Conservation (phyloP, 2,329 filamentous ascomycete genomes). For the Incumbomyces lentus region DNA sequence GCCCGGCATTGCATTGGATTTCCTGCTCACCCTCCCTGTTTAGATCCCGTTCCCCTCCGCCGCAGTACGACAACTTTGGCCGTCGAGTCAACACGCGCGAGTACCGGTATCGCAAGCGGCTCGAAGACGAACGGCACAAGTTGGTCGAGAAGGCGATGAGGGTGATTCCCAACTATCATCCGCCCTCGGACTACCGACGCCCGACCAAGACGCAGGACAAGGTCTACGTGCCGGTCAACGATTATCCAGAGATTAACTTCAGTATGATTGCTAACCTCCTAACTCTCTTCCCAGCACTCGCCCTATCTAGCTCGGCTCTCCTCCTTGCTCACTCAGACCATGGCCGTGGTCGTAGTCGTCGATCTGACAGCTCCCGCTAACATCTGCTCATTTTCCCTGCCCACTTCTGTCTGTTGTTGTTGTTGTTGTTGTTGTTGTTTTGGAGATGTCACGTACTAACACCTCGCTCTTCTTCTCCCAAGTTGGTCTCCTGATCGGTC, state of each 20-base stretch:
- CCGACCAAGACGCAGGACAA: conserved; percentile 99
- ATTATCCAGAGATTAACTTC: conserved; percentile 99
- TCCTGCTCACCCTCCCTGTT: conserved; percentile 10
- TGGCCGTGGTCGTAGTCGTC: conserved; percentile 7
- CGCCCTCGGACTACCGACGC: conserved; percentile 93
- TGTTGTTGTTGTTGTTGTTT: conserved; percentile 22
- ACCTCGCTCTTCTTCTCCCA: conserved; percentile 73
- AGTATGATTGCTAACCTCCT: conserved; percentile 99
- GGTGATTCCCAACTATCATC: conserved; percentile 98
- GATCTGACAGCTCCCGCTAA: conserved; percentile 25
- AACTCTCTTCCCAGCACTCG: conserved; percentile 54
- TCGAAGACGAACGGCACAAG: conserved; percentile 97
- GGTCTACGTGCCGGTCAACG: conserved; percentile 99
- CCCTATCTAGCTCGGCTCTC: conserved; percentile 18
- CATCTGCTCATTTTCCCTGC: conserved; percentile 21
- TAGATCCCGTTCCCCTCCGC: conserved; percentile 88
- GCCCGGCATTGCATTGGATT: conserved; percentile 4
- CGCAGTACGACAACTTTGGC: conserved; percentile 98
- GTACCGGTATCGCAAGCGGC: conserved; percentile 93
- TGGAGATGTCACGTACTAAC: conserved; percentile 60
- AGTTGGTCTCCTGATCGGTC: conserved; percentile 99
- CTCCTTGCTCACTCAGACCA: no score
- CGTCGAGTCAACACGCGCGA: conserved; percentile 98
- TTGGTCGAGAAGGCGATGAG: conserved; percentile 99
- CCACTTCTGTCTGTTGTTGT: no score